These are phyloP conservation scores for Fragosphaeria purpurea DNA, from an alignment of 2,329 filamentous ascomycete species.

Conservation along the genomic window DNA sequence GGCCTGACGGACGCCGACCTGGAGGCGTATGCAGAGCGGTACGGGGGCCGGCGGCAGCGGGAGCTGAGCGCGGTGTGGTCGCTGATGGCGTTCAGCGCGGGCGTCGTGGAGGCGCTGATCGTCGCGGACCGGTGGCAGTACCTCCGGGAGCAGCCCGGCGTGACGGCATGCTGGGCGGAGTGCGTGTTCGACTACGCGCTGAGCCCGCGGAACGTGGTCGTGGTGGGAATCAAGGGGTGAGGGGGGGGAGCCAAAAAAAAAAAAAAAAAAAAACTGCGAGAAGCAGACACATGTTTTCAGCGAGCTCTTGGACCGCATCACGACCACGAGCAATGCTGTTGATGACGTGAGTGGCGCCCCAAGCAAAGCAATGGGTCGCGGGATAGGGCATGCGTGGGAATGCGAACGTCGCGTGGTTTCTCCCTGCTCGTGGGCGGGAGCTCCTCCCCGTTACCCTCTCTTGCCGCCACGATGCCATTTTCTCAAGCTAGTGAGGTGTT, in stretches of 20 bases:
- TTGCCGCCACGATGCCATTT: too few species aligned
- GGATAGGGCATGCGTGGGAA: too few species aligned
- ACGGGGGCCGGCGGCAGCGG: constrained; percentile 54
- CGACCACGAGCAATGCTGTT: too few species aligned
- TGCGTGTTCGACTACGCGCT: constrained; percentile 78
- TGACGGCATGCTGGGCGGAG: constrained; percentile 79
- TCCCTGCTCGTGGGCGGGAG: too few species aligned
- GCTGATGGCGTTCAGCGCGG: constrained; percentile 90
- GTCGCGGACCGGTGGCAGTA: constrained; percentile 86
- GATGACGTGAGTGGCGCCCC: too few species aligned
- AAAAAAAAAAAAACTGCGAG: not conserved
- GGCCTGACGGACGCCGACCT: constrained; percentile 68
- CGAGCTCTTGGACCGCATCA: too few species aligned
- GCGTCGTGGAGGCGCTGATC: constrained; percentile 80
- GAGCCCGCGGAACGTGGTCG: constrained; percentile 84
- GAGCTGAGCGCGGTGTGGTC: constrained; percentile 85
- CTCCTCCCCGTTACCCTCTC: too few species aligned
- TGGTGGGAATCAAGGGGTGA: constrained; percentile 69
- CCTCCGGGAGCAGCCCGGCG: constrained; percentile 62
- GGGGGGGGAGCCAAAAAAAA: constrained; percentile 6
- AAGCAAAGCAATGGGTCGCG: too few species aligned
- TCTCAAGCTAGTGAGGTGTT: too few species aligned
- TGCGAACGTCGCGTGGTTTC: too few species aligned
- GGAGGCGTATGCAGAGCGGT: constrained; percentile 55
- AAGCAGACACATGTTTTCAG: too few species aligned